phyloP scores from a whole-genome alignment of 106 monocot species.

The Chionographis japonica region DNA sequence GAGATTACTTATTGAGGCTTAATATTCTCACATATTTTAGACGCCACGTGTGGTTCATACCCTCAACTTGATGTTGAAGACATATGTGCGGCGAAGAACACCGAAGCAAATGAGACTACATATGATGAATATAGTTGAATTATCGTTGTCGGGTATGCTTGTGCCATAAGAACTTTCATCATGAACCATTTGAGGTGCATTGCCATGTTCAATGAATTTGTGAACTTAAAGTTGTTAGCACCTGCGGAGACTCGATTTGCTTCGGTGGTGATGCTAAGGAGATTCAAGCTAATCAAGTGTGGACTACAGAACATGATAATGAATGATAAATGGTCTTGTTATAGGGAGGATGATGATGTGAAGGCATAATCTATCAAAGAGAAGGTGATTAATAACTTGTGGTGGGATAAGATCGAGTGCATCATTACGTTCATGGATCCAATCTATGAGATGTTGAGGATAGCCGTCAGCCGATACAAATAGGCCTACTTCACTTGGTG shows the following conservation, averaged over 20 bases:
- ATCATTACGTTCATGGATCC: slow-evolving; percentile 5
- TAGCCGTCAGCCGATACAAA: not conserved
- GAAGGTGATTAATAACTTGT: not conserved
- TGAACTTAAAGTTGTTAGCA: not conserved
- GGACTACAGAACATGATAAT: not conserved
- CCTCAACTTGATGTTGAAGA: not conserved
- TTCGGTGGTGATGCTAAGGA: not conserved
- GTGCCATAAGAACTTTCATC: not conserved
- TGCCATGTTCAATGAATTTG: not conserved
- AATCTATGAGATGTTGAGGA: slow-evolving; percentile 14
- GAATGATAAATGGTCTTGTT: not conserved
- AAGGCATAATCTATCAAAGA: not conserved
- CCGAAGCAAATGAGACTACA: not conserved
- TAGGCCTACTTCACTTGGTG: not conserved
- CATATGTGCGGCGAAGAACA: slow-evolving; percentile 8
- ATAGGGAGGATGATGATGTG: not conserved
- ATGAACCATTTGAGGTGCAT: slow-evolving; percentile 2
- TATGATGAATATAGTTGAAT: slow-evolving; percentile 21
- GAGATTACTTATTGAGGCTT: too few species aligned
- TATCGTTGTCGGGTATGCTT: not conserved
- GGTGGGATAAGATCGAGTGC: slow-evolving; percentile 16
- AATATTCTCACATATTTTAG: too few species aligned
- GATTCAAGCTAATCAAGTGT: not conserved
- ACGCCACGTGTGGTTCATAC: too few species aligned
- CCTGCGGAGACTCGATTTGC: not conserved